Percentiles rank a stretch among this genome's conserved stretches.
Conservation (phyloP, 345 rosid species). For the Brassica carinata region DNA sequence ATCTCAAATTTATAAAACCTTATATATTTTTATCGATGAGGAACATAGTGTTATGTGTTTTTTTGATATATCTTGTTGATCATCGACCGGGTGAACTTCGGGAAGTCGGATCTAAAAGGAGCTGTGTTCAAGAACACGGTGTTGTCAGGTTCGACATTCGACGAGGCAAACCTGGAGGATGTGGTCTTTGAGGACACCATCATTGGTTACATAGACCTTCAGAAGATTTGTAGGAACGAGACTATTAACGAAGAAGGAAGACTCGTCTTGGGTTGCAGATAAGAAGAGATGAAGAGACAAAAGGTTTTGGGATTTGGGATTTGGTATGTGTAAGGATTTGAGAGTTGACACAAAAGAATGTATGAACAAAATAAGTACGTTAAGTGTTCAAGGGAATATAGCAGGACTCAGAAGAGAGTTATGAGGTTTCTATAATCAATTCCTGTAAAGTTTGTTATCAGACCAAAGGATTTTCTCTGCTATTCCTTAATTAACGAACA, state of each 20-base stretch:
- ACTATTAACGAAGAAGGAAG: constrained; percentile 44
- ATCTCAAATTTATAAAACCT: too few species aligned
- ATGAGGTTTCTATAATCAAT: constrained; percentile 21
- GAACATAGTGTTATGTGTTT: too few species aligned
- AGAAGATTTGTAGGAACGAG: constrained; percentile 40
- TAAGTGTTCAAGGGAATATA: constrained; percentile 8
- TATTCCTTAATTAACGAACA: neutral
- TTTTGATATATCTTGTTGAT: too few species aligned
- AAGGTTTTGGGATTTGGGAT: neutral
- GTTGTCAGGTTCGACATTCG: constrained; percentile 81
- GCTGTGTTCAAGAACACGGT: constrained; percentile 78
- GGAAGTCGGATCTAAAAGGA: constrained; percentile 75
- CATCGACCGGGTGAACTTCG: constrained; percentile 79
- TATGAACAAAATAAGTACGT: neutral
- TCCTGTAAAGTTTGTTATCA: constrained; percentile 30
- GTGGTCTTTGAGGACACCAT: constrained; percentile 47
- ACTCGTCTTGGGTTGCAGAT: constrained; percentile 42
- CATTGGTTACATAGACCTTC: constrained; percentile 43
- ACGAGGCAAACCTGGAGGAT: constrained; percentile 65
- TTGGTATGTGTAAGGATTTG: neutral
- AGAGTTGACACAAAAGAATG: constrained; percentile 23
- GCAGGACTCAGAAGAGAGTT: constrained; percentile 12
- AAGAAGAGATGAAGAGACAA: neutral
- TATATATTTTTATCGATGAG: too few species aligned
- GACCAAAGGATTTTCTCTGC: constrained; percentile 9